Evolutionary conservation across 225 moss, liverwort and hornwort genomes (phyloP).

Genomic region (Physcomitrium patens): DNA sequence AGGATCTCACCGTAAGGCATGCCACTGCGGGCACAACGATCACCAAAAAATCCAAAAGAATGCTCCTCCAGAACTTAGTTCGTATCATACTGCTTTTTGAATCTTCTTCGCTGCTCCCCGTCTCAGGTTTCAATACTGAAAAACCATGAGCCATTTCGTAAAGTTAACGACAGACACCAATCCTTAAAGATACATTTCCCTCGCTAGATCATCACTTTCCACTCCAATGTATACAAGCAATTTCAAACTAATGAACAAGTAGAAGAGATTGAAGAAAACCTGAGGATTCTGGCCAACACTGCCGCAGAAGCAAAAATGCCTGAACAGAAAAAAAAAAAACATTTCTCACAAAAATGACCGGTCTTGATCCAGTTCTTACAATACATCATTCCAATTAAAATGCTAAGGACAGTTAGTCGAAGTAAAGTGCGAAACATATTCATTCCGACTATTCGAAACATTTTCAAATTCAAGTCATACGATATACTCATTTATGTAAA

Average conservation of each 20-base stretch:
- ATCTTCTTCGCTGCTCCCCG: conserved; percentile 20
- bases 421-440: neutral
- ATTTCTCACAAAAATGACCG: neutral
- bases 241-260: neutral
- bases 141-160: neutral
- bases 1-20: conserved; percentile 72
- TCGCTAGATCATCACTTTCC: conserved; percentile 3
- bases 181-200: neutral
- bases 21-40: conserved; percentile 69
- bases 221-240: neutral
- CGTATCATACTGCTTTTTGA: conserved; percentile 15
- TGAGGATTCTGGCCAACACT: conserved; percentile 47
- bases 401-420: neutral
- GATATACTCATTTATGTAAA: too few species aligned
- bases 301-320: conserved; percentile 81
- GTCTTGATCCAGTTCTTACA: neutral
- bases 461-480: neutral
- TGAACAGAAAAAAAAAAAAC: conserved; percentile 28
- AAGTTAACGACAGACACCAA: neutral
- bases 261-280: conserved; percentile 31
- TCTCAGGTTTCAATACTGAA: conserved; percentile 27
- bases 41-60: conserved; percentile 63
- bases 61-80: conserved; percentile 37
- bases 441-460: neutral
- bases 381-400: neutral